phyloP scores from a whole-genome alignment of 2,329 filamentous ascomycete species.

The Pezicula carpinea region DNA sequence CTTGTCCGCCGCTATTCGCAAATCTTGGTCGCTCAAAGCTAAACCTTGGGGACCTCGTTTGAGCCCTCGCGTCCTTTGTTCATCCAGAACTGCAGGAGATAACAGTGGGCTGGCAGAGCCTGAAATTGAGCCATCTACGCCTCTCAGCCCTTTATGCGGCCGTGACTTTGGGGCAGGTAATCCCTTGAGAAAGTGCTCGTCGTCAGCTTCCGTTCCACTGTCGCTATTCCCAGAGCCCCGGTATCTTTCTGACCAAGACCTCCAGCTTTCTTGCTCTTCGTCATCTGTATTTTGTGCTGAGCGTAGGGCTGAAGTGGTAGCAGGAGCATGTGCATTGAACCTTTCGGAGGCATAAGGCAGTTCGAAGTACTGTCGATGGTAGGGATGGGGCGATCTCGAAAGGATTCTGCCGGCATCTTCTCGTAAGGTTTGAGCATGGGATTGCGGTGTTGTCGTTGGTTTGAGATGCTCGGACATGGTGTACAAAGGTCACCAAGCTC shows the following conservation, averaged over 20 bases:
- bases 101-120: conserved; percentile 50
- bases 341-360: conserved; percentile 46
- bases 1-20: conserved; percentile 27
- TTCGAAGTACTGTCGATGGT: conserved; percentile 55
- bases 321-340: conserved; percentile 21
- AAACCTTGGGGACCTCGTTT: conserved; percentile 3
- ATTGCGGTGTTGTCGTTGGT: conserved; percentile 10
- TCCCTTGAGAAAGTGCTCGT: conserved; percentile 84
- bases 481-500: conserved; percentile 6
- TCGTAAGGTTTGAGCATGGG: conserved; percentile 17
- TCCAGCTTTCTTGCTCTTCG: conserved; percentile 23
- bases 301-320: conserved; percentile 18
- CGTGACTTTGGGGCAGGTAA: conserved; percentile 73
- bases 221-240: conserved; percentile 61
- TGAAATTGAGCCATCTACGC: conserved; percentile 49
- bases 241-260: conserved; percentile 16
- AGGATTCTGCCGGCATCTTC: conserved; percentile 19
- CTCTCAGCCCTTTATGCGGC: conserved; percentile 73
- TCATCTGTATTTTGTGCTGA: conserved; percentile 26
- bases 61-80: conserved; percentile 20
- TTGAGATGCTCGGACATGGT: conserved; percentile 24
- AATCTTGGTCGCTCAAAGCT: conserved; percentile 11
- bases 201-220: conserved; percentile 91
- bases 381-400: conserved; percentile 61
- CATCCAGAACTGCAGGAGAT: conserved; percentile 42